Conservation (phyloP, 768 basidiomycete species). For the Hypsizygus marmoreus region DNA sequence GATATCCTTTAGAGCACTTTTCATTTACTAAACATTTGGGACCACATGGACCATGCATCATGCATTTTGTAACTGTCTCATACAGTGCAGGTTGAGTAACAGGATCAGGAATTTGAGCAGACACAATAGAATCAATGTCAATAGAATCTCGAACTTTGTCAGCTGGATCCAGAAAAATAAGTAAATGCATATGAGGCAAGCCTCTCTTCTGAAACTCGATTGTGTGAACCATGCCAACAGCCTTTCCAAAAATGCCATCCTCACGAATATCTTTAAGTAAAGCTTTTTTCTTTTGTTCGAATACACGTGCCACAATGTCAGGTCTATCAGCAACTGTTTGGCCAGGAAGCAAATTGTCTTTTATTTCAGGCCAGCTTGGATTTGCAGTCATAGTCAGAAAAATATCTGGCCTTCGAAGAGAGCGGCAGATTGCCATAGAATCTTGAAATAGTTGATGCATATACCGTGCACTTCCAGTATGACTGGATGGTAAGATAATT, state of each 20-base stretch:
- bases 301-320: conserved; percentile 50
- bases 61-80: conserved; percentile 32
- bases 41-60: conserved; percentile 46
- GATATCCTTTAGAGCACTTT: conserved; percentile 38
- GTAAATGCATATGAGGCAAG: conserved; percentile 52
- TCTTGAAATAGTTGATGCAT: conserved; percentile 49
- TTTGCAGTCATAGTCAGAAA: conserved; percentile 58
- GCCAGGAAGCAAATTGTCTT: conserved; percentile 33
- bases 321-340: conserved; percentile 46
- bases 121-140: conserved; percentile 41
- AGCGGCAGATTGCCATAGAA: conserved; percentile 43
- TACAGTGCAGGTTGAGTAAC: conserved; percentile 31
- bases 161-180: conserved; percentile 38
- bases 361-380: conserved; percentile 51
- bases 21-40: conserved; percentile 38
- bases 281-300: conserved; percentile 42
- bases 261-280: conserved; percentile 40
- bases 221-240: conserved; percentile 44
- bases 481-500: conserved; percentile 42
- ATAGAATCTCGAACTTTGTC: conserved; percentile 31
- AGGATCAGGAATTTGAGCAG: conserved; percentile 42
- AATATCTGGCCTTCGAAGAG: conserved; percentile 39
- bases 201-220: conserved; percentile 60
- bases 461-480: conserved; percentile 40
- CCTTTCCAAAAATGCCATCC: conserved; percentile 41